A percentile compares a stretch with the other conserved stretches of the same genome.
Conservation (phyloP, 176 grass and related monocot genomes). For the Triticum urartu region DNA sequence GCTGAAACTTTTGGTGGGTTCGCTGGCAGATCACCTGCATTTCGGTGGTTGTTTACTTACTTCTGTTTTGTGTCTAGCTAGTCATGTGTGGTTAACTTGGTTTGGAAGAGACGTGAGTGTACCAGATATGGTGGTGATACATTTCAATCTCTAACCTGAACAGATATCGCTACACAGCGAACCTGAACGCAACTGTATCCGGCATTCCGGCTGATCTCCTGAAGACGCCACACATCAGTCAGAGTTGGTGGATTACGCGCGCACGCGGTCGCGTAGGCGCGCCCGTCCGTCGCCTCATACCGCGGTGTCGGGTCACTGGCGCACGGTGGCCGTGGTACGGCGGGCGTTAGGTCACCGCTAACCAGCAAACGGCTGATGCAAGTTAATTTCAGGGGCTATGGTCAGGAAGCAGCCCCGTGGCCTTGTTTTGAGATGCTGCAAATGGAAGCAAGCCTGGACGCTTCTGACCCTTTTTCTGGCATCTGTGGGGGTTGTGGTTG, state of each 20-base stretch:
- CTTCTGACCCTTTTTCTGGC: too few relatives aligned
- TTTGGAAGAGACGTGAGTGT: conserved; percentile 4
- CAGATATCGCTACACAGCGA: neutral
- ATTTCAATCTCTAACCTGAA: too few relatives aligned
- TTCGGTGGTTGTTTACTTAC: neutral
- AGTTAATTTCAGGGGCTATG: neutral
- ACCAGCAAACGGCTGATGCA: neutral
- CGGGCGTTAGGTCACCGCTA: neutral
- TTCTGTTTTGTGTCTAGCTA: neutral
- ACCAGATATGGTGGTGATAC: too few relatives aligned
- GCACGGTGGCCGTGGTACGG: neutral
- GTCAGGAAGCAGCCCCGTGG: neutral
- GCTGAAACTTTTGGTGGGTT: too few relatives aligned
- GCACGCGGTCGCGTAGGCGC: neutral
- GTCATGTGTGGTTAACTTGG: neutral
- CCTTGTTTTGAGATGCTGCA: neutral
- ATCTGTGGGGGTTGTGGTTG: too few relatives aligned
- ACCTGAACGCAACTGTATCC: neutral
- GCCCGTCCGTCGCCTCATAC: neutral
- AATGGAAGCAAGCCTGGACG: neutral
- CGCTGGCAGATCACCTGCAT: neutral
- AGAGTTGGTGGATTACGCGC: neutral
- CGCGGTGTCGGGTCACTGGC: neutral
- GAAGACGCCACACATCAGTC: neutral
- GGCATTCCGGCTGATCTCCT: neutral